Conservation (phyloP, 225 moss, liverwort and hornwort species). For the Ulota crispa region DNA sequence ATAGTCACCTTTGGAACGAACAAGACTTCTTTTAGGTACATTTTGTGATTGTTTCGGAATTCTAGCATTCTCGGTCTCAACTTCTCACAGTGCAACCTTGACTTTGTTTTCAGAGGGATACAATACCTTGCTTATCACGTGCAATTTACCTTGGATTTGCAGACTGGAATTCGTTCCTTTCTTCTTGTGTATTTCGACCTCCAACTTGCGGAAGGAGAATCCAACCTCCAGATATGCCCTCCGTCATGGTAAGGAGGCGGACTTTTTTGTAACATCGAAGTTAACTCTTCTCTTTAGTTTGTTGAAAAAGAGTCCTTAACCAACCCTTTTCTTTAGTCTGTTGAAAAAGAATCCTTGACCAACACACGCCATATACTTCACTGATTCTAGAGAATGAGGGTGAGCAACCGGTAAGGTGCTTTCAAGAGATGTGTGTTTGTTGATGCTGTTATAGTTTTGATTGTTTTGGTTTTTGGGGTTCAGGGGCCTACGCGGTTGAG, state of each 20-base stretch:
- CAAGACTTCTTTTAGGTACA: constrained; percentile 66
- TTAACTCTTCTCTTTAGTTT: background rate
- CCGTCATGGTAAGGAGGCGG: constrained; percentile 43
- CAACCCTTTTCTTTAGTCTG: constrained; percentile 1
- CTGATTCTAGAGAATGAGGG: background rate
- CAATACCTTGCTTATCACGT: background rate
- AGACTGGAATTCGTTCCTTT: constrained; percentile 59
- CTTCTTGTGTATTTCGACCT: constrained; percentile 49
- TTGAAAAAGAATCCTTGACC: background rate
- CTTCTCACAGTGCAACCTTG: constrained; percentile 11
- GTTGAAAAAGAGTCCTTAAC: background rate
- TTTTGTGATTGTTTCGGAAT: background rate
- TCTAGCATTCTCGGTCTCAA: background rate
- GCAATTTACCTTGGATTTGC: constrained; percentile 27
- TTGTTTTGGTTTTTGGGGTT: constrained; percentile 5
- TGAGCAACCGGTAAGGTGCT: constrained; percentile 1
- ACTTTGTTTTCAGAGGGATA: background rate
- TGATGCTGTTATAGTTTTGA: constrained; percentile 7
- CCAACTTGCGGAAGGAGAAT: constrained; percentile 40
- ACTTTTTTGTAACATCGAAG: background rate
- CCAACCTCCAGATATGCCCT: constrained; percentile 40
- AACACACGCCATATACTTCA: background rate
- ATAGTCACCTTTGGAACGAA: constrained; percentile 68
- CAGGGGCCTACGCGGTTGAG: constrained; percentile 56
- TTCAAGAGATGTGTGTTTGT: background rate